Evolutionary conservation across 2,329 filamentous ascomycete species (phyloP).

Genomic region (Coniella lustricola): DNA sequence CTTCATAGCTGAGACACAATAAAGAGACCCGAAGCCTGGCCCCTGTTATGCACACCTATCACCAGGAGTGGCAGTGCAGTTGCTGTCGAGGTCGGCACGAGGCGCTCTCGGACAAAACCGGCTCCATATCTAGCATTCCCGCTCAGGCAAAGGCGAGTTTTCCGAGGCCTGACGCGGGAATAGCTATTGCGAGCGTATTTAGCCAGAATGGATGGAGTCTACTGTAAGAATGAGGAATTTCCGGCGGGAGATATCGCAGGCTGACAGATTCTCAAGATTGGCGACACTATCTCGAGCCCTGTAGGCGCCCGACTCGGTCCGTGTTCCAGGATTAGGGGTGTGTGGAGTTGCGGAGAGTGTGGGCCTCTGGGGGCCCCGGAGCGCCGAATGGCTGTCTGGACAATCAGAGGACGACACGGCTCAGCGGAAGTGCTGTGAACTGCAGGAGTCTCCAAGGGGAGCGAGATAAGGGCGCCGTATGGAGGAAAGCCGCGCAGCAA

Average conservation of each 20-base stretch:
- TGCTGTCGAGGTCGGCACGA: background rate
- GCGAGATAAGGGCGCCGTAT: background rate
- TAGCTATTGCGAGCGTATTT: background rate
- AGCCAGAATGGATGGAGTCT: conserved; percentile 3
- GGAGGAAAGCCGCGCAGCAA: conserved; percentile 3
- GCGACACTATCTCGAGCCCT: too few species aligned
- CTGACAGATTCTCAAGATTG: too few species aligned
- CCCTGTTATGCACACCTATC: background rate
- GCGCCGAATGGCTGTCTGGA: conserved; percentile 8
- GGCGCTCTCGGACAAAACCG: conserved; percentile 13
- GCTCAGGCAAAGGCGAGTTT: background rate
- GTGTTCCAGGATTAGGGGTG: conserved; percentile 11
- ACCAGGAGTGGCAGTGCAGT: conserved; percentile 6
- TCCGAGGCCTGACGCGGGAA: background rate
- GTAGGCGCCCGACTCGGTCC: conserved; percentile 12
- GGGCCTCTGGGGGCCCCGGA: conserved; percentile 12
- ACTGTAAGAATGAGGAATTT: background rate
- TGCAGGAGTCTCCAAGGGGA: conserved; percentile 10
- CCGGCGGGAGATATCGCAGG: background rate
- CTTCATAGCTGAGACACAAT: too few species aligned
- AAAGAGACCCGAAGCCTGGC: background rate
- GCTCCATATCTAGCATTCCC: background rate
- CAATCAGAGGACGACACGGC: conserved; percentile 10
- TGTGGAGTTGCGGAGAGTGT: conserved; percentile 13
- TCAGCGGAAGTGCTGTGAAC: conserved; percentile 3